Base-by-base conservation (phyloP, 2,329 filamentous ascomycete genomes). In the Ceratocystiopsis brevicomis region DNA sequence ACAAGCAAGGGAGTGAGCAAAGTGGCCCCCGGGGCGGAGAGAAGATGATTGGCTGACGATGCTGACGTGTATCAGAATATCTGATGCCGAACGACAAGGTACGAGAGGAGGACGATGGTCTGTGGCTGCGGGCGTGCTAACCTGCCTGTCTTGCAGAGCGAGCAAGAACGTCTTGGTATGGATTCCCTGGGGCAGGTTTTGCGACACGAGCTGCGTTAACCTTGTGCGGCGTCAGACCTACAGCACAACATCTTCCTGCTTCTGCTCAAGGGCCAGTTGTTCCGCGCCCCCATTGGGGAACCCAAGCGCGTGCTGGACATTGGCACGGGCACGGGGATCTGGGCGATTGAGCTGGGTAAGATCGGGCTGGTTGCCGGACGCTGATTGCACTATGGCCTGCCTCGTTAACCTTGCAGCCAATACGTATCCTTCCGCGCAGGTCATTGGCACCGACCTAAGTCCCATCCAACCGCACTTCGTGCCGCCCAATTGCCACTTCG, bases 401-500 rank as follows among this genome's bases (percentile, higher is more conserved):
- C 25, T 30, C 10, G 25, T 9, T 30, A 30, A 30, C 25, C 6
- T 21, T 21, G 11, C 16, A 46, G 73, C 50, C 64, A 67, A 48
- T 19, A 34, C 55, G 9, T 59, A 64, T 25, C 63, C 63, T 21
- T 48, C 56, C 47, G 61, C 50, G 51, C 59, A 47, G 59, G 69
- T 49, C 3, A 59, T 61, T 36, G 67, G 67, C 39, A 65, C 62
- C 6, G 67, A 71, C 52, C 56, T 71, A 2, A 69, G 65, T 34
- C 66, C 67, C 3, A 67, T 69, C 34, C 68, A 71, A 50, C 66
- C 67, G 5, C 56, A 54, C 36, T 51, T 69, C 53, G 66, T 77
- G 0, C 73, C 75, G 0, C 63, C 66, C 15, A 81, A 80, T 51
- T 72, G 76, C 43, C 67, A 69, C 47, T 81, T 79, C 45, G 65